Base-by-base conservation (phyloP, 1,139 yeast species). In the Saccharomyces uvarum region DNA sequence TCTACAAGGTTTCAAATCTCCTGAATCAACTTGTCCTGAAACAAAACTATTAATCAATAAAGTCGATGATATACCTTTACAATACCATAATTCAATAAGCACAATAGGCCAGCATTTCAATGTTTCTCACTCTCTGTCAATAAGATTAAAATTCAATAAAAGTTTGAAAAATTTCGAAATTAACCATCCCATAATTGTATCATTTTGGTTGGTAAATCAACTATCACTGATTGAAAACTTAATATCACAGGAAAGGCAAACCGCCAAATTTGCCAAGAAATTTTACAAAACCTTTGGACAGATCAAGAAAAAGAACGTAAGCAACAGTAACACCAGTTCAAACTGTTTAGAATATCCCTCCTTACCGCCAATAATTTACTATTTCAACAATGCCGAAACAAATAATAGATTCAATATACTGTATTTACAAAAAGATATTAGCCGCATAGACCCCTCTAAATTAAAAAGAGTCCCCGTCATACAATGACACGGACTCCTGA, bases 171-270 rank as follows among this genome's bases (percentile, higher is more conserved):
- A 79, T 59, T 71, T 79, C 56, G 80, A 75, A 48, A 67, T 80
- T 6, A 66, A 73, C 24, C 73, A 81, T 14, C 86, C 86, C 0
- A 69, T 83, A 2, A 79, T 79, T 0, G 74, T 83, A 0, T 73
- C 84, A 51, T 83, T 85, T 1, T 68, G 81, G 83, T 67, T 71
- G 76, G 53, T 63, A 55, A 21, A 75, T 73, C 64, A 77, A 79
- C 54, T 76, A 69, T 54, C 75, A 75, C 62, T 66, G 77, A 50
- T 71, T 75, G 60, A 75, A 68, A 64, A 82, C 80, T 51, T 66
- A 78, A 80, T 83, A n/a, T 65, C 75, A 59, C 73, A 74, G 51
- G 86, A 83, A 64, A 78, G 81, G 57, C 79, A 77, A 47, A 58
- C 70, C 29, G 80, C 84, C 21, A 72, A 70, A 52, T 58, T 63